Evolutionary conservation across 2,329 filamentous ascomycete genomes (phyloP).

Genomic region (Teratosphaeria epicoccoides): DNA sequence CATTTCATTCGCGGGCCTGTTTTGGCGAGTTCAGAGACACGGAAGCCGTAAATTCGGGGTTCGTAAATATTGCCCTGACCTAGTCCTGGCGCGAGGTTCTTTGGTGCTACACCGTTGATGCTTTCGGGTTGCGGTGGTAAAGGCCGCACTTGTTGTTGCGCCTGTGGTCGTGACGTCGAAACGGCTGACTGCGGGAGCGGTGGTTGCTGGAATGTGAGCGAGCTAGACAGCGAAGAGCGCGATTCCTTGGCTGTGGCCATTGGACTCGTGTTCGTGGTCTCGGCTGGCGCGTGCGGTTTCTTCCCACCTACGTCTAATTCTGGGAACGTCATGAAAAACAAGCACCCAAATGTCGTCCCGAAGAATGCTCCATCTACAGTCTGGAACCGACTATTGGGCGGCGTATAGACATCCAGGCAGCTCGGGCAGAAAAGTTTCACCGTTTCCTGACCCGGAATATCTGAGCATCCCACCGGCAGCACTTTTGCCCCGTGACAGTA

Average conservation of each 20-base stretch:
- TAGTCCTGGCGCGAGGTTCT: conserved; percentile 81
- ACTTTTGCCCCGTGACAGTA: conserved; percentile 85
- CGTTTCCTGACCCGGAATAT: conserved; percentile 91
- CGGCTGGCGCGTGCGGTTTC: conserved; percentile 1
- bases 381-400: conserved; percentile 93
- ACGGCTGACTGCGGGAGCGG: neutral
- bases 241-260: conserved; percentile 11
- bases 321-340: conserved; percentile 97
- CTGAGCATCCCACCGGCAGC: conserved; percentile 83
- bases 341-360: conserved; percentile 87
- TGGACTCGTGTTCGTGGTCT: conserved; percentile 4
- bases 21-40: conserved; percentile 79
- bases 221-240: conserved; percentile 20
- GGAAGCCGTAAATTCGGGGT: conserved; percentile 92
- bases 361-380: conserved; percentile 97
- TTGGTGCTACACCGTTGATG: conserved; percentile 77
- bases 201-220: conserved; percentile 22
- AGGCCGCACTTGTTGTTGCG: neutral
- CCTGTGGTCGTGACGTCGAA: neutral
- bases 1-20: conserved; percentile 95
- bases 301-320: conserved; percentile 67
- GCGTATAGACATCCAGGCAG: conserved; percentile 93
- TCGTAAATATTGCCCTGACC: conserved; percentile 80
- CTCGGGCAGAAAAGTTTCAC: conserved; percentile 97
- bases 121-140: conserved; percentile 38